phyloP scores from a whole-genome alignment of 83 land plant species.

The Larix sibirica region DNA sequence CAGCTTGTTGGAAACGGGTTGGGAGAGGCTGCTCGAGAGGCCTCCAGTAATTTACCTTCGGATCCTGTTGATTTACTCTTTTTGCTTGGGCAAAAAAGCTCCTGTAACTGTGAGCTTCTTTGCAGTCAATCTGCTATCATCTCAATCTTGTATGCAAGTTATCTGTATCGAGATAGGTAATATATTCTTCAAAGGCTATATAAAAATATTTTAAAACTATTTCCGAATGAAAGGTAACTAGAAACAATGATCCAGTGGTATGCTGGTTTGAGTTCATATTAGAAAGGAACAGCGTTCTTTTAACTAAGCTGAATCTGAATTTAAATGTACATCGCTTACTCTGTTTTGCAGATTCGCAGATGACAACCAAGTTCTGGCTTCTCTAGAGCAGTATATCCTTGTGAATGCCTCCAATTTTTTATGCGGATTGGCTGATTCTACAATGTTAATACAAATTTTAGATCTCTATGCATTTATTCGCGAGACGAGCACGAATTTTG shows the following conservation, averaged over 20 bases:
- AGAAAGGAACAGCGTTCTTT: background rate
- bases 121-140: slow-evolving; percentile 53
- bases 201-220: background rate
- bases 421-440: slow-evolving; percentile 13
- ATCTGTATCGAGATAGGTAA: slow-evolving; percentile 59
- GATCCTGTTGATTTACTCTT: slow-evolving; percentile 63
- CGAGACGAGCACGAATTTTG: slow-evolving; percentile 20
- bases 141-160: slow-evolving; percentile 41
- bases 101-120: slow-evolving; percentile 26
- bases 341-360: slow-evolving; percentile 53
- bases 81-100: slow-evolving; percentile 52
- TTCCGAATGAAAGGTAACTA: background rate
- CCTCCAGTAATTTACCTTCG: slow-evolving; percentile 39
- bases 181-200: background rate
- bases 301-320: background rate
- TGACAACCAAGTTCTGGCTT: slow-evolving; percentile 54
- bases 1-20: slow-evolving; percentile 37
- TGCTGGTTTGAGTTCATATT: no score
- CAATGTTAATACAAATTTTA: slow-evolving; percentile 28
- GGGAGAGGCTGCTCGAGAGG: slow-evolving; percentile 56
- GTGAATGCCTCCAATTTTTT: slow-evolving; percentile 34
- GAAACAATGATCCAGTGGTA: background rate
- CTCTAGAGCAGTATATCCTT: slow-evolving; percentile 63
- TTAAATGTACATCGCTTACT: background rate
- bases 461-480: slow-evolving; percentile 45